phyloP scores from a whole-genome alignment of 352 stramenopile species.

The Phytopythium boreale region DNA sequence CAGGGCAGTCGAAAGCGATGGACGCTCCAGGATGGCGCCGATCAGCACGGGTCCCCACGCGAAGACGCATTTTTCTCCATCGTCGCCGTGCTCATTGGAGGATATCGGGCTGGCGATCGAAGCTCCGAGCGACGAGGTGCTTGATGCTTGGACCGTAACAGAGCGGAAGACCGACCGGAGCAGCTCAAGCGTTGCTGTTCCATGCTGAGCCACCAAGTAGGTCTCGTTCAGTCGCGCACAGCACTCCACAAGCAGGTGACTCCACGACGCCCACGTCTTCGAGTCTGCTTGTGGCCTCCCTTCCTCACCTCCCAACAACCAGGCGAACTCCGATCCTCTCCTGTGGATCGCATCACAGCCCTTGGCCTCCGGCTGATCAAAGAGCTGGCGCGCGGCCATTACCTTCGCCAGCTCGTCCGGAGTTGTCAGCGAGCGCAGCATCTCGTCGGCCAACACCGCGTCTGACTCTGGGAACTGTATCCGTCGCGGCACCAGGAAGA shows the following conservation, averaged over 20 bases:
- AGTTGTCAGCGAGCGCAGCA: constrained; percentile 35
- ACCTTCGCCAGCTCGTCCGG: constrained; percentile 23
- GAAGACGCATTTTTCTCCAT: constrained; percentile 2
- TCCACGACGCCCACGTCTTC: constrained; percentile 19
- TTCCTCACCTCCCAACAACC: not conserved
- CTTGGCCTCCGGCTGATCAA: constrained; percentile 18
- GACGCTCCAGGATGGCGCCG: constrained; percentile 16
- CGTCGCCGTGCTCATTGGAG: constrained; percentile 4
- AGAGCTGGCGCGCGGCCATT: constrained; percentile 23
- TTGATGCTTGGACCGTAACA: constrained; percentile 12
- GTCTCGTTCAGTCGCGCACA: constrained; percentile 29
- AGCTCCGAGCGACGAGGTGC: not conserved
- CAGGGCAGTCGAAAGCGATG: constrained; percentile 18
- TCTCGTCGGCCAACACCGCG: constrained; percentile 37
- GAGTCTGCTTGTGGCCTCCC: not conserved
- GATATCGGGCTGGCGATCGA: too few relatives aligned
- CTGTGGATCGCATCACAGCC: constrained; percentile 2
- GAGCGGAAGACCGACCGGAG: constrained; percentile 19
- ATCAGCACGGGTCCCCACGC: constrained; percentile 47
- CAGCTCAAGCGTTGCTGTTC: constrained; percentile 8
- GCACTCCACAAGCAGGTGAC: constrained; percentile 31
- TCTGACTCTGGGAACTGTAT: constrained; percentile 60
- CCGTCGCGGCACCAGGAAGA: constrained; percentile 58
- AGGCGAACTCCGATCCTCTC: constrained; percentile 9
- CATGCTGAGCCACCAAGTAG: constrained; percentile 22